Conservation (phyloP, 108 stramenopile species). For the Skeletonema grethae region DNA sequence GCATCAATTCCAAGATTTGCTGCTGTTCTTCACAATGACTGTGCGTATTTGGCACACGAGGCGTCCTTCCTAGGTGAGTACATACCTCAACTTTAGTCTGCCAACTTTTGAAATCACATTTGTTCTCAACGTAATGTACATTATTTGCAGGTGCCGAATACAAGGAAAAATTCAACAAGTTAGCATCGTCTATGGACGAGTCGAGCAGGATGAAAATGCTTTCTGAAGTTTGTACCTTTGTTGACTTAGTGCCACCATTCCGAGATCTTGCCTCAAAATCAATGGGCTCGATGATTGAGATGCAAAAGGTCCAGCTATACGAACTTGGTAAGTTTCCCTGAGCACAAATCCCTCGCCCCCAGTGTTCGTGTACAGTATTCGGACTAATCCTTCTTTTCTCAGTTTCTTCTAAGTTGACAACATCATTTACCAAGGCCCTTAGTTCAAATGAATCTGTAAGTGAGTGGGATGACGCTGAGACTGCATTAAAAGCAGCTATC, state of each 20-base stretch:
- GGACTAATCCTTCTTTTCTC: not conserved
- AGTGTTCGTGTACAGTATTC: not conserved
- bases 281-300: constrained; percentile 75
- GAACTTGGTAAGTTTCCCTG: constrained; percentile 39
- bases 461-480: constrained; percentile 88
- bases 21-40: constrained; percentile 83
- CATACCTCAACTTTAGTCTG: not conserved
- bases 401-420: constrained; percentile 55
- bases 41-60: constrained; percentile 74
- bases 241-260: constrained; percentile 86
- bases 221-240: constrained; percentile 74
- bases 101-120: too few relatives aligned
- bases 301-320: constrained; percentile 66
- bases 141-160: constrained; percentile 53
- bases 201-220: constrained; percentile 45
- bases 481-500: constrained; percentile 66
- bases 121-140: not conserved
- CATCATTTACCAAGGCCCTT: constrained; percentile 56
- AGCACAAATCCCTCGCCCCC: not conserved
- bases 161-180: constrained; percentile 49
- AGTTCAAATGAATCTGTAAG: constrained; percentile 67
- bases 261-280: constrained; percentile 73
- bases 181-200: constrained; percentile 10
- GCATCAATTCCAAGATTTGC: constrained; percentile 75
- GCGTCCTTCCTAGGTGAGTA: constrained; percentile 68